Evolutionary conservation across 164 flowering plant species (phyloP), one percentile per base, ranked within the genome.

Genomic region (Brasenia schreberi): DNA sequence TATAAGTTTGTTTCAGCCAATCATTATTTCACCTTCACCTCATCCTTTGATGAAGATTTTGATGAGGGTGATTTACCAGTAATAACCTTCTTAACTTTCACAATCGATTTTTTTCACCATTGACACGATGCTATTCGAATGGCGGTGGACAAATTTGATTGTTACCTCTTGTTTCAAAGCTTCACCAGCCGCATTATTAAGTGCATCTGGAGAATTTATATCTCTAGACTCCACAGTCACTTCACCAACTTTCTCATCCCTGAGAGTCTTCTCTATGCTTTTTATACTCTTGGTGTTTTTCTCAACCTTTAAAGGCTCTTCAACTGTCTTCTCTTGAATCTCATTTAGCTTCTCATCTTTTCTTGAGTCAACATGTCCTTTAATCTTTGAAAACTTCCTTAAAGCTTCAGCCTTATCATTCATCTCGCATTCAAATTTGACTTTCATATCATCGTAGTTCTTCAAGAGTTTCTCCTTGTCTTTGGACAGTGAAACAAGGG

Each of bases 61-160:
- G 81, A 69, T 42, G 83, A 84, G 59, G 93, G 72, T 63, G 92
- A 86, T 64, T 85, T 86, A 11, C 98, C 87, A 4, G 83, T 83
- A 53, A 92, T 87, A 66, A 81, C 96, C 73, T 89, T 92, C 81
- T 85, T 92, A 77, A 89, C 95, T 77, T 87, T 89, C 43, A 88
- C 79, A 71, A 92, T 84, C 43, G 98, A 92, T 62, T 87, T 89
- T n/a, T 78, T 87, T 92, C 65, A 92, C 91, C 75, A 94, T 94
- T 18, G 95, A 88, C 27, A 92, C 70, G 64, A 90, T 76, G 64
- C 72, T 77, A 49, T 89, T 88, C 17, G 63, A 61, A 74, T 90
- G 90, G 76, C 88, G 88, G 17, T 76, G 87, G 19, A 73, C 19
- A 63, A 72, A 75, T 69, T 84, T 92, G 1, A 68, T 69, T 18